Percentiles rank a stretch among this genome's conserved stretches.
These are phyloP conservation scores for Bryoglossum gracile DNA, from an alignment of 495 filamentous ascomycete species.

Conservation along the genomic window DNA sequence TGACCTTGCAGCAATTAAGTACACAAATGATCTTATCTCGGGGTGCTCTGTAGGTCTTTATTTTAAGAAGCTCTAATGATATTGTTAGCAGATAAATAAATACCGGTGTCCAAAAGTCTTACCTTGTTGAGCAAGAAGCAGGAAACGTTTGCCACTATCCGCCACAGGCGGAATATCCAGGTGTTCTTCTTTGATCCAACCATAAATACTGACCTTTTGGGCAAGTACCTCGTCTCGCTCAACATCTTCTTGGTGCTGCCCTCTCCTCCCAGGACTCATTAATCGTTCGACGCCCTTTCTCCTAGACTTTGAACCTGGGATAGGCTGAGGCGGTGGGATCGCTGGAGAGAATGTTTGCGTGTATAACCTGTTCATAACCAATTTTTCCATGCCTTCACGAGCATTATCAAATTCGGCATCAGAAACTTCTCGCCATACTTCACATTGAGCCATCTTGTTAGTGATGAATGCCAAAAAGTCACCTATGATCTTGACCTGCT, in stretches of 20 bases:
- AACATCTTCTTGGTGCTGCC: constrained; percentile 97
- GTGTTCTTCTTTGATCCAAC: constrained; percentile 90
- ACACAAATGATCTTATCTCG: constrained; percentile 98
- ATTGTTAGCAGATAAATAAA: not conserved
- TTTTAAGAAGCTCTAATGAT: constrained; percentile 74
- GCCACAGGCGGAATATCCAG: constrained; percentile 86
- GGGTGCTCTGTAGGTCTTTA: constrained; percentile 90
- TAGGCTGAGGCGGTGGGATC: constrained; percentile 73
- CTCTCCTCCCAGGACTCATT: constrained; percentile 73
- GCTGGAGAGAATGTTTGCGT: constrained; percentile 93
- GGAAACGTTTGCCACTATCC: constrained; percentile 77
- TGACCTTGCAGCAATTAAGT: constrained; percentile 98
- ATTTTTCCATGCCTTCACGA: constrained; percentile 97
- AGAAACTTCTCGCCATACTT: constrained; percentile 92
- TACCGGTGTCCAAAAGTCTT: constrained; percentile 17
- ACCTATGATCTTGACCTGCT: constrained; percentile 96
- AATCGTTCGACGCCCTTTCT: constrained; percentile 59
- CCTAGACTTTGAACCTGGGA: constrained; percentile 61
- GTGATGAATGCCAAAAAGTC: constrained; percentile 98
- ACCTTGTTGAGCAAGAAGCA: constrained; percentile 85
- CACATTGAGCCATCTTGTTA: constrained; percentile 97
- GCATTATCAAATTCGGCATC: constrained; percentile 98
- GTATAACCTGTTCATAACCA: constrained; percentile 98
- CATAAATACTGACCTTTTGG: constrained; percentile 94
- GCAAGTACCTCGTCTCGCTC: constrained; percentile 91